phyloP scores from a whole-genome alignment of 495 filamentous ascomycete genomes.

The Xylaria bambusicola region DNA sequence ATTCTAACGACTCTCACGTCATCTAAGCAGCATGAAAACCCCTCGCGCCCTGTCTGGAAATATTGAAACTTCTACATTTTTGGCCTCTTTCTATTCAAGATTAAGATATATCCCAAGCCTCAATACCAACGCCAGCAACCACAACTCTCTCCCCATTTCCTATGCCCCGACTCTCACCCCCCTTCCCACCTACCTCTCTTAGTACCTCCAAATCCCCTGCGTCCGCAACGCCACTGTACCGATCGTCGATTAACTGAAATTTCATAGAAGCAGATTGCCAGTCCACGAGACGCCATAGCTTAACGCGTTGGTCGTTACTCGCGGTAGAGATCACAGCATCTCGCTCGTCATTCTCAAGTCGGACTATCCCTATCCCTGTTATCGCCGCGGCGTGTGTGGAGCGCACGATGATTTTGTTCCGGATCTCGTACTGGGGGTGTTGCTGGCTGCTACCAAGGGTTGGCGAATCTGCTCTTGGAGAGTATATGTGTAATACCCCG shows the following conservation, averaged over 20 bases:
- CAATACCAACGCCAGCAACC: slow-evolving; percentile 53
- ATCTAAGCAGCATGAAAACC: no score
- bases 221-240: slow-evolving; percentile 68
- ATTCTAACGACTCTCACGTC: no score
- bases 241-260: slow-evolving; percentile 51
- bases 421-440: slow-evolving; percentile 19
- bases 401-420: slow-evolving; percentile 57
- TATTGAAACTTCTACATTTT: neutral
- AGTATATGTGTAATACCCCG: slow-evolving; percentile 53
- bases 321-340: slow-evolving; percentile 54
- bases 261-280: slow-evolving; percentile 29
- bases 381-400: slow-evolving; percentile 81
- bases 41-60: no score
- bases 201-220: slow-evolving; percentile 36
- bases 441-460: neutral
- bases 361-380: slow-evolving; percentile 62
- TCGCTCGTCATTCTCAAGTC: slow-evolving; percentile 14
- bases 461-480: neutral
- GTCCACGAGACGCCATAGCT: slow-evolving; percentile 62
- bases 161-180: neutral
- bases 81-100: neutral
- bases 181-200: no score
- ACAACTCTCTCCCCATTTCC: slow-evolving; percentile 30
- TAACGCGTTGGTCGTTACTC: slow-evolving; percentile 81
- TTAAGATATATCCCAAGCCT: slow-evolving; percentile 38